phyloP scores from a whole-genome alignment of 2,329 filamentous ascomycete genomes.

The Stromatinia cepivora region DNA sequence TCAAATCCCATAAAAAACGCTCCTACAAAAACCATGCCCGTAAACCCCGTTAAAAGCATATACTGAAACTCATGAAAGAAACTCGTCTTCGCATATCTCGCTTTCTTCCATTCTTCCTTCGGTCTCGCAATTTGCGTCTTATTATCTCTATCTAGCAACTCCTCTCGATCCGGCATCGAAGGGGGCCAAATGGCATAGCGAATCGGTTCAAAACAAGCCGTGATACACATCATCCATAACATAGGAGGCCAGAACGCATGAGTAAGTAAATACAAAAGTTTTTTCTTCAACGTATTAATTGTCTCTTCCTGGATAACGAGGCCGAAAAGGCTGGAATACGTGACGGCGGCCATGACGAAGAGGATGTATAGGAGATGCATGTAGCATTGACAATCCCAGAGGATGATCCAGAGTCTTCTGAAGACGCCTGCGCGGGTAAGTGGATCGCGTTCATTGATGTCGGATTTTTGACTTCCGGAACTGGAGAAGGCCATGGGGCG shows the following conservation, averaged over 20 bases:
- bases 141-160: constrained; percentile 55
- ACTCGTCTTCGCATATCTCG: constrained; percentile 54
- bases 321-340: constrained; percentile 45
- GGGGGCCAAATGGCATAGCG: constrained; percentile 62
- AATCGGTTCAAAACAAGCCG: constrained; percentile 52
- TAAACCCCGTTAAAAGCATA: constrained; percentile 52
- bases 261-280: constrained; percentile 52
- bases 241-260: constrained; percentile 64
- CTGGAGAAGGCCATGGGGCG: constrained; percentile 60
- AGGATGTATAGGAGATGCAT: constrained; percentile 51
- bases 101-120: constrained; percentile 52
- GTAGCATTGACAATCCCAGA: constrained; percentile 56
- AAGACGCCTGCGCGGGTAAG: constrained; percentile 53
- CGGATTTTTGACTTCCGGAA: constrained; percentile 57
- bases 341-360: constrained; percentile 45
- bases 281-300: constrained; percentile 38
- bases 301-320: constrained; percentile 52
- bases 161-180: constrained; percentile 56
- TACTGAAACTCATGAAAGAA: constrained; percentile 59
- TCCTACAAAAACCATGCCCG: constrained; percentile 49
- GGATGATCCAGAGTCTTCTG: constrained; percentile 53
- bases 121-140: constrained; percentile 57
- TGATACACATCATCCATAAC: constrained; percentile 46
- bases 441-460: constrained; percentile 58
- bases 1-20: constrained; percentile 19